Evolutionary conservation across 163 green algal genomes (phyloP), one percentile per base, ranked within the genome.

Genomic region (Coccomyxa subellipsoidea): DNA sequence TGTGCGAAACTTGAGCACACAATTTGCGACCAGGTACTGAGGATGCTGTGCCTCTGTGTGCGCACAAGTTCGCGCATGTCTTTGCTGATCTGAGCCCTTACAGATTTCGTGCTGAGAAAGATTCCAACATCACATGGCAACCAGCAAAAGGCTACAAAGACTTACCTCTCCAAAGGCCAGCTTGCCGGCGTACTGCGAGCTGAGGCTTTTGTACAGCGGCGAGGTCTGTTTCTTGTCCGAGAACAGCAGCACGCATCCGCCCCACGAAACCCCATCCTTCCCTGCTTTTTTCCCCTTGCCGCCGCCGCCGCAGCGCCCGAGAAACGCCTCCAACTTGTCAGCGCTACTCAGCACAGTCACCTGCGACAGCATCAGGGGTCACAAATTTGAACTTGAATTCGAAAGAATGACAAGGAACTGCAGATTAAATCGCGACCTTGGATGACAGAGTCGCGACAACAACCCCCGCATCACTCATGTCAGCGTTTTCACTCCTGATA

Each of bases 171-270:
- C 92, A 90, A 95, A 89, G 29, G 84, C 81, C 29, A 90, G 35
- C 69, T 93, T 94, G 69, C 92, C 93, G 29, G 82, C 84, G 79
- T 91, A 96, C 21, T 87, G 87, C 10, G 82, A 75, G 0, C 91
- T 88, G 83, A 97, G 84, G 76, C 86, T 92, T 69, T 93, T 93
- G 86, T 90, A 93, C 70, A 97, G 83, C 7, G 89, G 47, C 1
- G 87, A 88, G 12, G 92, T 95, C 32, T 88, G 73, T 0, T 54
- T 8, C 85, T 97, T 98, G 82, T 87, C 84, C 7, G 86, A 93
- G 21, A 96, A 81, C 69, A 97, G 89, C 83, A 97, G 38, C 38
- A 94, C 79, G 77, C 90, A 93, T 2, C 92, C 76, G 15, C 78
- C 85, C 92, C 93, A 96, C 6, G 84, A 79, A 21, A 90, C 89